Base-by-base conservation (phyloP, 345 rosid species). In the Ceriops zippeliana region DNA sequence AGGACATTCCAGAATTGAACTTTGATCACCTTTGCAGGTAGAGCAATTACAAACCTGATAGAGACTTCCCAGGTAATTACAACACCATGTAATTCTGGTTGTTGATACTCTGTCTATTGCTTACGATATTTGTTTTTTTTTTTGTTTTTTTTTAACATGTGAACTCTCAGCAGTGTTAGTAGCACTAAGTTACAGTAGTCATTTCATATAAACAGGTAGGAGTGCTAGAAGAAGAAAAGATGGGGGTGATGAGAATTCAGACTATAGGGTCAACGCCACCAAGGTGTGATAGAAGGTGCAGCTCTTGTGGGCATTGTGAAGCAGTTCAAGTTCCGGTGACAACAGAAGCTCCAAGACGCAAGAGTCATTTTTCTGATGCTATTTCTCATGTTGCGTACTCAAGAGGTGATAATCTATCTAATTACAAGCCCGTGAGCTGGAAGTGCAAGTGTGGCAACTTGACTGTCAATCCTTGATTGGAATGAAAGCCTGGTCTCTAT, bases 371-470 rank as follows among this genome's bases (percentile, higher is more conserved):
- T 52, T 65, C 77, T 6, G 60, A 67, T 52, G 75, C 78, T 22
- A 35, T 76, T 2, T 38, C 79, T 49, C 31, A 62, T n/a, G 30
- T 73, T 27, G 68, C 82, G 1, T 68, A 75, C 57, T 76, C 82
- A 2, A 81, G 84, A 77, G 87, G 90, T n/a, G 84, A 81, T 47
- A 86, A 73, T 65, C 27, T 77, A 53, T 80, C 93, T 69, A 86
- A 86, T 67, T 88, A 88, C 81, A 88, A 88, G 79, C 90, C 93
- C 75, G 86, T 88, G 78, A 75, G 89, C 53, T 88, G 93, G 93
- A 88, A 86, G 60, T 88, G 93, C 84, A 88, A 84, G 73, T 88
- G 93, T 34, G 93, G 89, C 28, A 80, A 84, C 78, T n/a, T 72
- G 65, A 65, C 83, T 37, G 77, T 81, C 76, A 78, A 81, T 64